A percentile compares a stretch with the other conserved stretches of the same genome.
These are phyloP conservation scores for Serendipita sp. DNA, from an alignment of 768 basidiomycete species.

Conservation along the genomic window DNA sequence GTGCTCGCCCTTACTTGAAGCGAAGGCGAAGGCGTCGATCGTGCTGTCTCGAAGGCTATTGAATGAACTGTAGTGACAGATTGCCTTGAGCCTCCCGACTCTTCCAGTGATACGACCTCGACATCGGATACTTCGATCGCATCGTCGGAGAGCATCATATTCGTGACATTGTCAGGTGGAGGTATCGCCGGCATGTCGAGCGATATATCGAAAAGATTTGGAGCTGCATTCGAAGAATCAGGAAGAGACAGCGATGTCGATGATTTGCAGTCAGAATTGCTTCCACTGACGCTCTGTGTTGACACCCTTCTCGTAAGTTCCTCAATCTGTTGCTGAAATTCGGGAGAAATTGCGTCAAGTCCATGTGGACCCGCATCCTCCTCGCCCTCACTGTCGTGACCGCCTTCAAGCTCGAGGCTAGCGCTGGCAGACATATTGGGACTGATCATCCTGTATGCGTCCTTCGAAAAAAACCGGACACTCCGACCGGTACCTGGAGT, in stretches of 20 bases:
- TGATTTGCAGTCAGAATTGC: slow-evolving; percentile 8
- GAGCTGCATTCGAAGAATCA: slow-evolving; percentile 13
- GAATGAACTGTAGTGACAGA: too few relatives aligned
- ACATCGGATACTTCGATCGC: slow-evolving; percentile 25
- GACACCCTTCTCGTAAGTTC: background rate
- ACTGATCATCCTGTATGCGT: slow-evolving; percentile 48
- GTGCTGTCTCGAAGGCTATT: background rate
- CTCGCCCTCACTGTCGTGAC: background rate
- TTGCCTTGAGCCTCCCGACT: too few relatives aligned
- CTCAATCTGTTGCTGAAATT: slow-evolving; percentile 3
- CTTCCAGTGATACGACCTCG: background rate
- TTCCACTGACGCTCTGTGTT: background rate
- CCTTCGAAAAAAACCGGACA: slow-evolving; percentile 61
- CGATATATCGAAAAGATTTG: slow-evolving; percentile 43
- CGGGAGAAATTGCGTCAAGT: background rate
- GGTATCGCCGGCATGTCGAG: slow-evolving; percentile 38
- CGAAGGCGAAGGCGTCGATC: background rate
- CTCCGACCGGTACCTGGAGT: slow-evolving; percentile 67
- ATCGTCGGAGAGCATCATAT: slow-evolving; percentile 20
- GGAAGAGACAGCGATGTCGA: slow-evolving; percentile 18
- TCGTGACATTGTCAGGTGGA: slow-evolving; percentile 12
- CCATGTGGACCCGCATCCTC: slow-evolving; percentile 1
- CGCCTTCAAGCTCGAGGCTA: background rate
- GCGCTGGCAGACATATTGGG: slow-evolving; percentile 38
- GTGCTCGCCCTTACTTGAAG: background rate